phyloP scores from a whole-genome alignment of 257 asterid genomes.

The Solanum virginianum region DNA sequence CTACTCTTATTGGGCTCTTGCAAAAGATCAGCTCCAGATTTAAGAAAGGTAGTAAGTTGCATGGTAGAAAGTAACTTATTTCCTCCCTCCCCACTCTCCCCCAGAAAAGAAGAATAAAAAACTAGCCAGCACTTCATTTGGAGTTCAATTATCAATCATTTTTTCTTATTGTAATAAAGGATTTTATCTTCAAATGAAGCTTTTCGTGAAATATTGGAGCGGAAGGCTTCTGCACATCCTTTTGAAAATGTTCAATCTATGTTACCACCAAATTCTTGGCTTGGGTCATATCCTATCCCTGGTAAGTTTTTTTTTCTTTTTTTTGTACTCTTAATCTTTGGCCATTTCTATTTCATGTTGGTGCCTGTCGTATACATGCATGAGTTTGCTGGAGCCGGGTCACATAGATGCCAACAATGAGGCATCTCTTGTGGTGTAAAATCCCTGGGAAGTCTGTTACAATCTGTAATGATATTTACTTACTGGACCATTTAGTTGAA shows the following conservation, averaged over 20 bases:
- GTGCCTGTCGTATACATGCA: neutral
- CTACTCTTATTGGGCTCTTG: slow-evolving; percentile 74
- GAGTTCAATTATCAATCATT: neutral
- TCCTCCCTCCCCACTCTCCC: neutral
- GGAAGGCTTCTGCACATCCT: slow-evolving; percentile 89
- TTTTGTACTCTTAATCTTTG: neutral
- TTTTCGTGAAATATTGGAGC: slow-evolving; percentile 84
- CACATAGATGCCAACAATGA: neutral
- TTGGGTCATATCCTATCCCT: slow-evolving; percentile 68
- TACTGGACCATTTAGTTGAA: neutral
- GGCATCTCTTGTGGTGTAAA: neutral
- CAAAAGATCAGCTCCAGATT: slow-evolving; percentile 88
- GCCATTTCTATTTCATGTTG: neutral
- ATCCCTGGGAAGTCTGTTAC: neutral
- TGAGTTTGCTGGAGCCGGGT: neutral
- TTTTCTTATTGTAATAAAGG: neutral
- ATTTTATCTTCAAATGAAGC: slow-evolving; percentile 31
- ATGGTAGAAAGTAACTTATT: neutral
- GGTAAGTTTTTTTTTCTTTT: slow-evolving; percentile 29
- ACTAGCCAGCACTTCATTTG: neutral
- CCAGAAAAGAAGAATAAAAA: neutral
- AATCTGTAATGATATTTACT: neutral
- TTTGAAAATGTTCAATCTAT: slow-evolving; percentile 81
- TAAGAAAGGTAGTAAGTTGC: slow-evolving; percentile 55
- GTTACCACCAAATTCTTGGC: slow-evolving; percentile 85